These are phyloP conservation scores for Cordyceps militaris DNA, from an alignment of 2,329 filamentous ascomycete genomes.

Conservation along the genomic window DNA sequence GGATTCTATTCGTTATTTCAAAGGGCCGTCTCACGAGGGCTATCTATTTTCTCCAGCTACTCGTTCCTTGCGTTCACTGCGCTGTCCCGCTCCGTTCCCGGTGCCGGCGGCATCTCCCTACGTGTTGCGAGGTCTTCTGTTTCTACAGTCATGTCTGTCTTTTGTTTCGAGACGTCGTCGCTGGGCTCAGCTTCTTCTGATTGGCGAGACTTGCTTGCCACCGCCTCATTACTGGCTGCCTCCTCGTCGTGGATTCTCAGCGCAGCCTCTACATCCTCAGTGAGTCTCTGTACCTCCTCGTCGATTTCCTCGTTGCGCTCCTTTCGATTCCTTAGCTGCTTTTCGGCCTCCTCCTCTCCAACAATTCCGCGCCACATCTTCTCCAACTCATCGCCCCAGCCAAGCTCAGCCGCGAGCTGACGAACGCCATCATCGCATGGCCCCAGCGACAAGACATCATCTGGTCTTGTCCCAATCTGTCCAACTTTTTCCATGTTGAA, in stretches of 20 bases:
- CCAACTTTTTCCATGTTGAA: constrained; percentile 86
- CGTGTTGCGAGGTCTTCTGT: background rate
- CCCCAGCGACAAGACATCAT: constrained; percentile 79
- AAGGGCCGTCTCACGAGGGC: background rate
- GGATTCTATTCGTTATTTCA: background rate
- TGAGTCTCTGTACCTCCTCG: constrained; percentile 37
- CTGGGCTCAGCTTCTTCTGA: constrained; percentile 26
- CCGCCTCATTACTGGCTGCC: constrained; percentile 1
- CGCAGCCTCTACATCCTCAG: constrained; percentile 28
- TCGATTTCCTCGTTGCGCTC: constrained; percentile 28
- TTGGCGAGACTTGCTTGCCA: constrained; percentile 1
- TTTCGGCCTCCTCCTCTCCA: constrained; percentile 50
- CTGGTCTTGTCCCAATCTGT: constrained; percentile 63
- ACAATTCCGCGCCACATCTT: constrained; percentile 62
- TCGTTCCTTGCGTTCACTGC: background rate
- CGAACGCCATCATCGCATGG: constrained; percentile 79
- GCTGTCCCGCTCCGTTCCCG: background rate
- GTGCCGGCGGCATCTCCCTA: background rate
- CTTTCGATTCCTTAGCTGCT: constrained; percentile 32
- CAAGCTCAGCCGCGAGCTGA: constrained; percentile 69
- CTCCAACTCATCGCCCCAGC: constrained; percentile 82
- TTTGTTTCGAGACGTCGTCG: background rate
- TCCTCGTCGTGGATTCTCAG: constrained; percentile 25
- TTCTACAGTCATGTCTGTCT: background rate
- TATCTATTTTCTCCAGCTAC: background rate